These are phyloP conservation scores for Fusarium floridanum DNA, from an alignment of 2,329 filamentous ascomycete species.

Conservation along the genomic window DNA sequence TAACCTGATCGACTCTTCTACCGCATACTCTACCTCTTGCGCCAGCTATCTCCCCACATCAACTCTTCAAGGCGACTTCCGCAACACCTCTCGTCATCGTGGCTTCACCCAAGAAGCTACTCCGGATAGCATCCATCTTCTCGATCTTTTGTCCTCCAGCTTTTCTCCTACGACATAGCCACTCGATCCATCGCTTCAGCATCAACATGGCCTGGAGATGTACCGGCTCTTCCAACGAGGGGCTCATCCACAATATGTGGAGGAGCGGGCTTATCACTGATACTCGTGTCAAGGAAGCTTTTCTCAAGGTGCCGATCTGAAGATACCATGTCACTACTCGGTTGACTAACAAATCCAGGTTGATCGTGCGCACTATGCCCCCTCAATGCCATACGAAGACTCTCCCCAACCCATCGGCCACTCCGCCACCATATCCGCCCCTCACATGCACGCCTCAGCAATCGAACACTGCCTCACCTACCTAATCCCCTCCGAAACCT, in stretches of 20 bases:
- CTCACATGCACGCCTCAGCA: conserved; percentile 72
- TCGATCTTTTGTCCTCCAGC: not conserved
- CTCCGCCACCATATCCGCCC: conserved; percentile 68
- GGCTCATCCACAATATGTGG: conserved; percentile 83
- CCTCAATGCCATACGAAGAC: conserved; percentile 75
- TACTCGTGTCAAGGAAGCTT: conserved; percentile 80
- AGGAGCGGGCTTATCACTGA: conserved; percentile 79
- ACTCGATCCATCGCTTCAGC: not conserved
- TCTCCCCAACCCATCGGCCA: conserved; percentile 68
- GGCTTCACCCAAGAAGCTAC: conserved; percentile 21
- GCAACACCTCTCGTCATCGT: conserved; percentile 14
- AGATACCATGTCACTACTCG: not conserved
- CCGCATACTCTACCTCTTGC: not conserved
- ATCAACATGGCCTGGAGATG: conserved; percentile 89
- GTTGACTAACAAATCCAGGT: conserved; percentile 67
- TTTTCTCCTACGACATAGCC: conserved; percentile 11
- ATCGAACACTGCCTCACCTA: conserved; percentile 62
- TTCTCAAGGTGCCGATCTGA: conserved; percentile 70
- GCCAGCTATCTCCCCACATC: not conserved
- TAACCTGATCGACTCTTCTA: too few species aligned
- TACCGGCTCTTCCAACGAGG: conserved; percentile 79
- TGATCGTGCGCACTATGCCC: conserved; percentile 88
- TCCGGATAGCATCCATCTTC: conserved; percentile 1
- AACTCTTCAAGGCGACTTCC: too few species aligned
- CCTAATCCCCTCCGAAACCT: conserved; percentile 53